Evolutionary conservation across 179 eudicot genomes (phyloP), one percentile per base, ranked within the genome.

Genomic region (Drosera spatulata): DNA sequence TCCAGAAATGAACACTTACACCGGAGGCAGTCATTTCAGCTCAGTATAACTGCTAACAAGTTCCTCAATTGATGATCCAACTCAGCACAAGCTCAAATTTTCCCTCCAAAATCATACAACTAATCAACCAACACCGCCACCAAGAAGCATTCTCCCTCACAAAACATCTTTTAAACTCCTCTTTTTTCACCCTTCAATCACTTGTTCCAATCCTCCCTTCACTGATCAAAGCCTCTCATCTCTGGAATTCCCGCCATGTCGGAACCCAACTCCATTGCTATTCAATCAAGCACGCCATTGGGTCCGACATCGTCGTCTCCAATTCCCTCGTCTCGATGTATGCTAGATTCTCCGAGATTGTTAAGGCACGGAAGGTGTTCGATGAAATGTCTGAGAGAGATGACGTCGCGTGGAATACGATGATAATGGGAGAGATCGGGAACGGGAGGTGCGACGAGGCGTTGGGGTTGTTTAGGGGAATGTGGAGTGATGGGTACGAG

Each of bases 281-380:
- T 50, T 59, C 65, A 43, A 46, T 79, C 55, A 79, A 79, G 62
- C 55, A 69, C 50, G 79, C 77, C 42, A 57, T 62, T 38, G 42
- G n/a, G 64, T 66, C 67, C 4, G 66, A 81, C 6, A 61, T 65
- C 40, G 61, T 76, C 4, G 53, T 78, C 2, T 76, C 79, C 59
- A 81, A 81, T 51, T 76, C 79, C 11, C 61, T 81, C 47, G 56
- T 81, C 10, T 61, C 81, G 3, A 66, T 74, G 75, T 76, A 79
- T 55, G 69, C 73, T 0, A 81, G 79, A 59, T 66, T 78, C 51
- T 50, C 43, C 8, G 54, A 60, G 40, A 48, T 70, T 8, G 10
- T 37, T 0, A 33, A 63, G 42, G 82, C 85, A 39, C 50, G 33
- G 33, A 22, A 22, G 33, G 33, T 22, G 33, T 22, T 22, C 33